Evolutionary conservation across 2,329 filamentous ascomycete species (phyloP), one percentile per base, ranked within the genome.

Genomic region (Alternaria viburni): DNA sequence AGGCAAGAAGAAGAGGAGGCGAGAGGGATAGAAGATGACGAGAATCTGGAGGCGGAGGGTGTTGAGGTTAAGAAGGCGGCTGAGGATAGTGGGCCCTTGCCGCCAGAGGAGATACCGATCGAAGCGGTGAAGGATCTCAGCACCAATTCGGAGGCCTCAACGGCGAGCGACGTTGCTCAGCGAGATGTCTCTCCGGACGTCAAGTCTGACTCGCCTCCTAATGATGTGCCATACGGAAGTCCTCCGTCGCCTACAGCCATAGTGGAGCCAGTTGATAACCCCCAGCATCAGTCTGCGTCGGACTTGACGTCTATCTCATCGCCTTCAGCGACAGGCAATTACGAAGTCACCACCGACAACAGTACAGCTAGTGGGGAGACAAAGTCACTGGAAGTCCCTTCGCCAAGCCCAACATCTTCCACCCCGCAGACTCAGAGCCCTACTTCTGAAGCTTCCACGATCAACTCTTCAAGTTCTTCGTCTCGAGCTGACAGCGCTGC

Each of bases 1-100:
- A 93, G 92, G 83, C 93, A 95, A 76, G 92, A 97, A 59, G 90
- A 92, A 60, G 93, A 96, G 68, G 83, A 85, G 44, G 83, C 86
- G 17, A 82, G 85, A 36, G 84, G 81, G 1, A 86, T 88, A 11
- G 83, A 87, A 15, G 87, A 87, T 59, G 87, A 90, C n/a, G 88
- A 67, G 6, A 57, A 88, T 17, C 84, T 87, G 30, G 83, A 85
- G 47, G 80, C 83, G 13, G 81, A 78, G 11, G 72, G 72, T n/a
- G 69, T 66, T 21, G 75, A 79, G 32, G 70, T 79, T 56, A 74
- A 78, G 10, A 79, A 81, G 62, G 76, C 80, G 32, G 78, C 79
- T 17, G 71, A 76, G 32, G 74, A 75, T 15, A 72, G 66, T 54
- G 69, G 67, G 1, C 64, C 66, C 10, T 58, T 72, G 32, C 61